Evolutionary conservation across 306 rosid species (phyloP).

Genomic region (Delonix regia): DNA sequence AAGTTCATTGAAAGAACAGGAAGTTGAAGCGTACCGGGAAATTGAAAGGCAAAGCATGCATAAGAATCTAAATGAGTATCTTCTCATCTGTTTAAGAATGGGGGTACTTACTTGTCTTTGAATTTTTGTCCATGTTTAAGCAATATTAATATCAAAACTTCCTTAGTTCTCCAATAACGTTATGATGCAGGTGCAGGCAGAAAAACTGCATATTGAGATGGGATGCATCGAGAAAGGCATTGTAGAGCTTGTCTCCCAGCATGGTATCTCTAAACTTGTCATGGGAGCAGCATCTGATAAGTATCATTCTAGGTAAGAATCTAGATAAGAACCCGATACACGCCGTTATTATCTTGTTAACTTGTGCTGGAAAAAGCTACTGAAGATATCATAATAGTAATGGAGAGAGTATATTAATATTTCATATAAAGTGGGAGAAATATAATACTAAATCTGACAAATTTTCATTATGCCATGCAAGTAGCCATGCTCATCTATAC

Average conservation of each 20-base stretch:
- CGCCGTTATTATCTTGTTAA: background rate
- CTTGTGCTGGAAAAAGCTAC: background rate
- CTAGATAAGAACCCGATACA: conserved; percentile 8
- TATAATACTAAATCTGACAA: background rate
- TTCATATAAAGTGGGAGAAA: conserved; percentile 29
- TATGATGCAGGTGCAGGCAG: conserved; percentile 63
- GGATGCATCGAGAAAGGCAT: conserved; percentile 79
- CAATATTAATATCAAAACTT: conserved; percentile 3
- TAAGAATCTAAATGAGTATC: conserved; percentile 65
- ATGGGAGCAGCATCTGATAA: conserved; percentile 95
- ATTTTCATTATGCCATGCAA: background rate
- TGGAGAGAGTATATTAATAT: background rate
- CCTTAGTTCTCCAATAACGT: conserved; percentile 32
- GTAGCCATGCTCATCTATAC: conserved; percentile 2
- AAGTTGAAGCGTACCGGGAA: conserved; percentile 66
- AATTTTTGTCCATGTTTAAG: conserved; percentile 3
- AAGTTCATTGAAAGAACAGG: conserved; percentile 58
- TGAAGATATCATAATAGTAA: background rate
- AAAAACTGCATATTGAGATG: conserved; percentile 56
- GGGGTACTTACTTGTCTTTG: conserved; percentile 63
- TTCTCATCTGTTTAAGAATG: conserved; percentile 54
- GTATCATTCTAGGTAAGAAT: conserved; percentile 62
- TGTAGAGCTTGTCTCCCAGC: conserved; percentile 60
- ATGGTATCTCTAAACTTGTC: conserved; percentile 63
- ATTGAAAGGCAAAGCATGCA: conserved; percentile 66